These are phyloP conservation scores for Vigna unguiculata DNA, from an alignment of 306 rosid genomes.

Conservation along the genomic window DNA sequence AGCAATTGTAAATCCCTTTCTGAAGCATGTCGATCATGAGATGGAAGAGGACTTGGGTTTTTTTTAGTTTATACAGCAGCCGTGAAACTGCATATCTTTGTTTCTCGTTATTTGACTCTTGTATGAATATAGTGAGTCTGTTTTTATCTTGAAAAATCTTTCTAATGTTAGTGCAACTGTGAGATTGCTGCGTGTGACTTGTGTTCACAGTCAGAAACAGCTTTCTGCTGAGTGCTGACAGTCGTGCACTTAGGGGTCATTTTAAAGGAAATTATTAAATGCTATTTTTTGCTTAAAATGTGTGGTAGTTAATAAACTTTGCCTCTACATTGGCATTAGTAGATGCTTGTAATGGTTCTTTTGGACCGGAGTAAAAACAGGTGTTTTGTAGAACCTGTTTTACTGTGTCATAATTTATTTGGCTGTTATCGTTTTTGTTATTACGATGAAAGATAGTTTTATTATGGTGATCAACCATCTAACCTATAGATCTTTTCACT, in stretches of 20 bases:
- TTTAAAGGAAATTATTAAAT: not conserved
- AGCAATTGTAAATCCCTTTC: slow-evolving; percentile 4
- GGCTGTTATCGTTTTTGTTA: not conserved
- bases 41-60: not conserved
- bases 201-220: no score
- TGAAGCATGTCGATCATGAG: not conserved
- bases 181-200: not conserved
- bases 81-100: not conserved
- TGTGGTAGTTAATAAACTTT: not conserved
- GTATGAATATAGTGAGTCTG: not conserved
- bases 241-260: no score
- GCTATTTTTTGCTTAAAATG: not conserved
- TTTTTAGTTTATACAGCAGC: not conserved
- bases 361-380: not conserved
- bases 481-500: slow-evolving; percentile 13
- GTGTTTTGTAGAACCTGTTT: no score
- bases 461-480: slow-evolving; percentile 22
- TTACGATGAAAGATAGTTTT: not conserved
- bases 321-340: not conserved
- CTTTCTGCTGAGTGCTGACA: no score
- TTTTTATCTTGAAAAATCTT: not conserved
- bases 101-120: not conserved
- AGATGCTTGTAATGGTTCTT: slow-evolving; percentile 18
- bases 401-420: not conserved
- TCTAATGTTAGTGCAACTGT: not conserved